Evolutionary conservation across 2,329 filamentous ascomycete genomes (phyloP).

Genomic region (Westerdykella ornata): DNA sequence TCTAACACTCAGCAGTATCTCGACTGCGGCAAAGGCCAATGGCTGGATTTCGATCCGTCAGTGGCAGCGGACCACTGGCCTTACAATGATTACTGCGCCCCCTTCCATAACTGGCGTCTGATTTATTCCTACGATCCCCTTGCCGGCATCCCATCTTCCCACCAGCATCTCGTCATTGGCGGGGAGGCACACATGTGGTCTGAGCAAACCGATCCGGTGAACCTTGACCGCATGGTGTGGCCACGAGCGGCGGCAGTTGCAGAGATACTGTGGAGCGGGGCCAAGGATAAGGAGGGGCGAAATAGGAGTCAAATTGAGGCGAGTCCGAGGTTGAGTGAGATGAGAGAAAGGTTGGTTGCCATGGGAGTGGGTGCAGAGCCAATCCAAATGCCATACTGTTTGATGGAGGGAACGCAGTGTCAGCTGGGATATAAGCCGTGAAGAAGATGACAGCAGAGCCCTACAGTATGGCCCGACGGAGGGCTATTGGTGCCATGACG

Average conservation of each 20-base stretch:
- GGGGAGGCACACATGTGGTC: conserved; percentile 78
- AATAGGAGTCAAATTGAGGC: conserved; percentile 68
- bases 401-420: conserved; percentile 52
- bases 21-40: conserved; percentile 74
- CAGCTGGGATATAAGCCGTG: conserved; percentile 23
- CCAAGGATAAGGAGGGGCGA: conserved; percentile 56
- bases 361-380: conserved; percentile 59
- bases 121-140: conserved; percentile 76
- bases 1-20: conserved; percentile 54
- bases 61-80: conserved; percentile 54
- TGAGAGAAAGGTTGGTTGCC: conserved; percentile 67
- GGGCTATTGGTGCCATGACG: no score
- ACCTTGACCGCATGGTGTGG: conserved; percentile 71
- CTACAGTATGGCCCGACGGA: no score
- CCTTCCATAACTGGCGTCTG: conserved; percentile 72
- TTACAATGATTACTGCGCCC: conserved; percentile 74
- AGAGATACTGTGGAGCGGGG: conserved; percentile 75
- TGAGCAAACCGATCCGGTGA: conserved; percentile 69
- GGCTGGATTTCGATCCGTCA: conserved; percentile 61
- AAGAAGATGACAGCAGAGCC: no score
- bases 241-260: conserved; percentile 66
- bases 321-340: conserved; percentile 62
- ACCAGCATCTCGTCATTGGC: conserved; percentile 64
- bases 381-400: conserved; percentile 68
- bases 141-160: conserved; percentile 54